Conservation (phyloP, 768 basidiomycete species). For the Lactarius deliciosus region DNA sequence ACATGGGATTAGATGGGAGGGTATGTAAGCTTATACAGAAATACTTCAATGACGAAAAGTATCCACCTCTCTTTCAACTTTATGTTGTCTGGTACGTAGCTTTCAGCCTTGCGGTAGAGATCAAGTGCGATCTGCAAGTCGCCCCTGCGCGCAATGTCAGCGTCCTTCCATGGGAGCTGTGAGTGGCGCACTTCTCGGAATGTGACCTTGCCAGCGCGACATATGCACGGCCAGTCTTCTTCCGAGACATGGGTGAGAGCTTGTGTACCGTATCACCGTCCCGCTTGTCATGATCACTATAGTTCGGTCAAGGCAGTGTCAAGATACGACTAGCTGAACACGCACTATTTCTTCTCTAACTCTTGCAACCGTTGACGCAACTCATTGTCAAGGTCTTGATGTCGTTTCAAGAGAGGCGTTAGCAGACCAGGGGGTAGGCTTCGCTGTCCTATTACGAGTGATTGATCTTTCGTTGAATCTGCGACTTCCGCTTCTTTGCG, state of each 20-base stretch:
- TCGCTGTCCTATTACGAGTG: constrained; percentile 23
- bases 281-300: constrained; percentile 60
- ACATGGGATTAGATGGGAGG: constrained; percentile 33
- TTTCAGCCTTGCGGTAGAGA: constrained; percentile 77
- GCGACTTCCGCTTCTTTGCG: constrained; percentile 33
- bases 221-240: constrained; percentile 81
- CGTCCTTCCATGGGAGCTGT: constrained; percentile 1
- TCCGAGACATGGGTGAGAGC: constrained; percentile 70
- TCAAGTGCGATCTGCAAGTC: constrained; percentile 78
- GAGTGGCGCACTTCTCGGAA: constrained; percentile 66
- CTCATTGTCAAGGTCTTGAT: constrained; percentile 68
- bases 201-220: constrained; percentile 80
- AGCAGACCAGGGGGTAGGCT: constrained; percentile 48
- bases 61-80: constrained; percentile 88
- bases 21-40: constrained; percentile 42
- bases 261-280: constrained; percentile 60
- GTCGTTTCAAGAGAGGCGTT: constrained; percentile 60
- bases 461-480: constrained; percentile 41
- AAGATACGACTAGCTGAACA: constrained; percentile 28
- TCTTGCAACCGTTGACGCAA: constrained; percentile 63
- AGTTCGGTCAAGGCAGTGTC: not conserved
- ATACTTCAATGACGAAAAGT: constrained; percentile 66
- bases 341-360: constrained; percentile 72
- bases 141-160: constrained; percentile 47
- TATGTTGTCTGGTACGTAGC: constrained; percentile 82